These are phyloP conservation scores for Magnaporthiopsis poae DNA, from an alignment of 2,329 filamentous ascomycete genomes.

Conservation along the genomic window DNA sequence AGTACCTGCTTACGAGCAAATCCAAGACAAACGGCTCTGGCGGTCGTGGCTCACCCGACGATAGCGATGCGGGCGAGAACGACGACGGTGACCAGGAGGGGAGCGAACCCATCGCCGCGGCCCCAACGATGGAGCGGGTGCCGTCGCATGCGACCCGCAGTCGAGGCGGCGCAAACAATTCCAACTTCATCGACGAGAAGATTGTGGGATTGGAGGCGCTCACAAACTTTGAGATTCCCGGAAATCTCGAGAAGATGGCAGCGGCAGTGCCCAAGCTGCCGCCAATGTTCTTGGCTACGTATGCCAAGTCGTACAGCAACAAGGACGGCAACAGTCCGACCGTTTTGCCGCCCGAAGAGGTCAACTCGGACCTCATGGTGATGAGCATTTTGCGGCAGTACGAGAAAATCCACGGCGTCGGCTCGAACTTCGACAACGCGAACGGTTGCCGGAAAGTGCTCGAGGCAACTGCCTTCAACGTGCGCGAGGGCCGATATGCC, in stretches of 20 bases:
- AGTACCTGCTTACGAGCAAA: slow-evolving; percentile 50
- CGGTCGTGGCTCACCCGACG: slow-evolving; percentile 35
- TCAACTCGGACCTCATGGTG: slow-evolving; percentile 20
- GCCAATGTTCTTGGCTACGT: slow-evolving; percentile 45
- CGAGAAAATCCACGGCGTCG: slow-evolving; percentile 40
- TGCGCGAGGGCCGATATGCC: slow-evolving; percentile 37
- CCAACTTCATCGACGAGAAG: slow-evolving; percentile 49
- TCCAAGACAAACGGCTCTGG: slow-evolving; percentile 30
- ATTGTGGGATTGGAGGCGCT: slow-evolving; percentile 51
- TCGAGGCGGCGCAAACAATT: slow-evolving; percentile 39
- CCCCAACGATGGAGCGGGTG: slow-evolving; percentile 52
- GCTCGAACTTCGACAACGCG: slow-evolving; percentile 45
- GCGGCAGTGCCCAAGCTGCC: slow-evolving; percentile 50
- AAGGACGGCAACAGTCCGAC: slow-evolving; percentile 48
- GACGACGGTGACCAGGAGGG: slow-evolving; percentile 40
- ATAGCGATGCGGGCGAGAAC: slow-evolving; percentile 44
- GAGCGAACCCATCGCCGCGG: slow-evolving; percentile 32
- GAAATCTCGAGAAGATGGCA: slow-evolving; percentile 48
- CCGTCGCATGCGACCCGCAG: slow-evolving; percentile 56
- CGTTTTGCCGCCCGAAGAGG: slow-evolving; percentile 40
- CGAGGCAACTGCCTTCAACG: slow-evolving; percentile 42
- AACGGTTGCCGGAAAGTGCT: slow-evolving; percentile 46
- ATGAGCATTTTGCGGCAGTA: slow-evolving; percentile 27
- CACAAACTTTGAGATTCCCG: slow-evolving; percentile 47
- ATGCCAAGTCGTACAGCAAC: slow-evolving; percentile 47